Base-by-base conservation (phyloP, 495 filamentous ascomycete genomes). In the Staphylotrichum tortipilum region DNA sequence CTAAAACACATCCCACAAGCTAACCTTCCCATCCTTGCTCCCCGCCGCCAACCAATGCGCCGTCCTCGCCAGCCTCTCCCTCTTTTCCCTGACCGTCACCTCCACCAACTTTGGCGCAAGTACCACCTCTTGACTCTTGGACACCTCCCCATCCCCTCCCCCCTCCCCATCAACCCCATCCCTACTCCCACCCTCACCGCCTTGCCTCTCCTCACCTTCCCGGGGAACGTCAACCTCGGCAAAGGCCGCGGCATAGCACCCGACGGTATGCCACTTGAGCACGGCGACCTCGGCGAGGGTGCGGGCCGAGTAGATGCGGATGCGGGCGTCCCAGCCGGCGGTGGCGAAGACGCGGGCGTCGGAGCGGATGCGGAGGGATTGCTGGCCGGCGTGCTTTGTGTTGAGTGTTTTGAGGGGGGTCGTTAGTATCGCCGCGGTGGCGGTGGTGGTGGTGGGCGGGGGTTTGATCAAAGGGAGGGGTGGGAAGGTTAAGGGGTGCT, bases 11-110 rank as follows among this genome's bases (percentile, higher is more conserved):
- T 86, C 89, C 92, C 92, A 98, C 66, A 98, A 73, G 60, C 86
- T 91, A 48, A 97, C 83, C 60, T 92, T 97, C 24, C 91, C 94
- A 68, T 98, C 92, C 64, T 97, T 98, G 47, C 86, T 84, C 3
- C 94, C 92, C 5, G 80, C 88, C 7, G 83, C 92, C 40, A 97
- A 61, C 92, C 92, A 97, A 64, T 96, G 92, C 30, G 80, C 84
- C 28, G 68, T 68, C 60, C 76, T 81, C 19, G 84, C 82, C 58
- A 80, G 83, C 31, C 72, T 68, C 3, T 80, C 75, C 48, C 89
- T 69, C 56, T 79, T 78, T 39, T 81, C 74, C 46, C 82, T 80
- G 8, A 90, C 77, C 9, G 62, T 76, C 52, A 71, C 43, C 18
- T 68, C 59, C 14, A 60, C 58, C n/a, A 57, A 48, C 34, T 54